Percentiles rank a stretch among this genome's conserved stretches.
Conservation (phyloP, 768 basidiomycete genomes). For the Lactarius sp. region DNA sequence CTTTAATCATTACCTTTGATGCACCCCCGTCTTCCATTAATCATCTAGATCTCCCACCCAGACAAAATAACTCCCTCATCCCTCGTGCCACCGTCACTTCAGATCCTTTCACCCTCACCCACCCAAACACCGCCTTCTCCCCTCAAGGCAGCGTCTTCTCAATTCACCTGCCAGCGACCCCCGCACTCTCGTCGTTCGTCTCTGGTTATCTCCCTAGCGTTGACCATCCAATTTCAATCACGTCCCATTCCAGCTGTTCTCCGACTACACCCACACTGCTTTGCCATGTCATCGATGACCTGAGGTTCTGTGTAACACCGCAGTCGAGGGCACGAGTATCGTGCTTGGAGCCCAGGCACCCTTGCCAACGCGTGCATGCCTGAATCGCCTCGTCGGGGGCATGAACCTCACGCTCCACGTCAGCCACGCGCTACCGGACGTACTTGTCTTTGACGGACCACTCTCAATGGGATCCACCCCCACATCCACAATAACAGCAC, state of each 20-base stretch:
- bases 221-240: constrained; percentile 53
- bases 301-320: constrained; percentile 62
- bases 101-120: constrained; percentile 53
- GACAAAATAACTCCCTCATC: constrained; percentile 29
- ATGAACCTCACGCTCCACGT: constrained; percentile 64
- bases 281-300: constrained; percentile 71
- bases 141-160: constrained; percentile 57
- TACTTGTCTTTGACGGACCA: constrained; percentile 67
- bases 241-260: constrained; percentile 39
- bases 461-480: background rate
- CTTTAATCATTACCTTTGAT: constrained; percentile 44
- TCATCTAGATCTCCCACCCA: constrained; percentile 44
- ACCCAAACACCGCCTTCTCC: constrained; percentile 60
- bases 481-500: background rate
- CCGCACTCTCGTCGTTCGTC: constrained; percentile 56
- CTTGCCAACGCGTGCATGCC: constrained; percentile 66
- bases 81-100: constrained; percentile 53
- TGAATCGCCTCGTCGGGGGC: constrained; percentile 63
- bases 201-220: constrained; percentile 56
- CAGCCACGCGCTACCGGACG: constrained; percentile 64
- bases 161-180: constrained; percentile 37
- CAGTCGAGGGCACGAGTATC: constrained; percentile 74
- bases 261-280: constrained; percentile 30
- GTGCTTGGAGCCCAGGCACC: constrained; percentile 43
- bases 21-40: constrained; percentile 57